These are phyloP conservation scores for Ustilago crameri DNA, from an alignment of 1,284 basidiomycete genomes.

Conservation along the genomic window DNA sequence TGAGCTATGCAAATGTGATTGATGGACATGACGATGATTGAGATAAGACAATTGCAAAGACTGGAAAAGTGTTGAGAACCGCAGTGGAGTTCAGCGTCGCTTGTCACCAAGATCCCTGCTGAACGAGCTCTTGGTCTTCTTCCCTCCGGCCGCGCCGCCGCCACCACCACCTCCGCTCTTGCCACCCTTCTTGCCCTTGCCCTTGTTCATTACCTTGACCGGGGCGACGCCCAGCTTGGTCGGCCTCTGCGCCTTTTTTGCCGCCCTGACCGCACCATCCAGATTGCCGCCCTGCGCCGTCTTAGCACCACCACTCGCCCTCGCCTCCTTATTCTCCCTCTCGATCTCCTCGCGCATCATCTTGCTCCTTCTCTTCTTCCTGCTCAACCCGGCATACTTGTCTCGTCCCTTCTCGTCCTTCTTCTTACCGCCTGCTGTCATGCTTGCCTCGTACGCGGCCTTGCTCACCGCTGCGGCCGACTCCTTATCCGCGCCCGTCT, in stretches of 20 bases:
- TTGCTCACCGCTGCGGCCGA: slow-evolving; percentile 60
- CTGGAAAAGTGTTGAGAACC: neutral
- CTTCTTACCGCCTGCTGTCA: slow-evolving; percentile 37
- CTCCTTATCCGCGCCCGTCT: slow-evolving; percentile 82
- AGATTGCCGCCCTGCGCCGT: slow-evolving; percentile 22
- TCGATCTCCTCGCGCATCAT: slow-evolving; percentile 62
- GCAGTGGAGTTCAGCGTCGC: slow-evolving; percentile 8
- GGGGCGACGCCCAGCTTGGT: slow-evolving; percentile 55
- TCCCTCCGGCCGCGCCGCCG: slow-evolving; percentile 1
- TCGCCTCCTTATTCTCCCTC: slow-evolving; percentile 40
- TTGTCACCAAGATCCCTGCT: slow-evolving; percentile 35
- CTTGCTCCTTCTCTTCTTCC: slow-evolving; percentile 55
- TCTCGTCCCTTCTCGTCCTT: slow-evolving; percentile 4
- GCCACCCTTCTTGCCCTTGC: slow-evolving; percentile 16
- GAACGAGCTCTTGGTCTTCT: slow-evolving; percentile 49
- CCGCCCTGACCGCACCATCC: slow-evolving; percentile 57
- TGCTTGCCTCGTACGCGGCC: slow-evolving; percentile 52
- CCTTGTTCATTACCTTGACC: slow-evolving; percentile 32
- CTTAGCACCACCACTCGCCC: slow-evolving; percentile 13
- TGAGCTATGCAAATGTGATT: neutral
- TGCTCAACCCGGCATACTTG: slow-evolving; percentile 59
- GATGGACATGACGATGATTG: neutral
- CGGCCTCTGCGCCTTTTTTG: slow-evolving; percentile 59
- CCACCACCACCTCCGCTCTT: slow-evolving; percentile 4
- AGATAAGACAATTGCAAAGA: neutral